Evolutionary conservation across 2,329 filamentous ascomycete species (phyloP).

Genomic region (Chrysoporthe puriensis): DNA sequence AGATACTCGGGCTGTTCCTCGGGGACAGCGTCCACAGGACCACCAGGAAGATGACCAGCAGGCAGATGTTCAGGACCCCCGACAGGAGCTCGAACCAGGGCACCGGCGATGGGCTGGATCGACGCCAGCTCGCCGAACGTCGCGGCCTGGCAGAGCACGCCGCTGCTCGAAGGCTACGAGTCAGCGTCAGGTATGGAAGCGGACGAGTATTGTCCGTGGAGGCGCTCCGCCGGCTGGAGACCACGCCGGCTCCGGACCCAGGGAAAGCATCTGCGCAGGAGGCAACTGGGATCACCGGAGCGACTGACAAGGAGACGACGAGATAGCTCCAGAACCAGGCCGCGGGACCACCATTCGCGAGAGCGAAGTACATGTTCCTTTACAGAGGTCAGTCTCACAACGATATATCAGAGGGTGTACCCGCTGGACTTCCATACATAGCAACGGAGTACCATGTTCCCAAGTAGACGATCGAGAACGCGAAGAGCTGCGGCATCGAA

Average conservation of each 20-base stretch:
- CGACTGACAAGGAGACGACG: constrained; percentile 31
- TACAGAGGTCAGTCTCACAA: too few relatives aligned
- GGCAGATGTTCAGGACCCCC: constrained; percentile 36
- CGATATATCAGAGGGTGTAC: neutral
- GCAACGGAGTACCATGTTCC: constrained; percentile 12
- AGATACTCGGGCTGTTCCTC: constrained; percentile 14
- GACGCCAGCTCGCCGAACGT: constrained; percentile 46
- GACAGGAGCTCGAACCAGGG: constrained; percentile 44
- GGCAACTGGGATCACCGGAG: neutral
- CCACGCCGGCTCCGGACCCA: too few relatives aligned
- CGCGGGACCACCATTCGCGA: constrained; percentile 40
- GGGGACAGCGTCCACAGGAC: constrained; percentile 26
- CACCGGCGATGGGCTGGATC: constrained; percentile 45
- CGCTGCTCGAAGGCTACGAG: constrained; percentile 17
- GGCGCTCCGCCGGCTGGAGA: too few relatives aligned
- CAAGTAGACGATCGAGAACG: constrained; percentile 21
- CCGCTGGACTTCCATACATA: neutral
- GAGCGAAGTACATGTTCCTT: constrained; percentile 31
- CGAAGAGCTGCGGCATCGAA: constrained; percentile 14
- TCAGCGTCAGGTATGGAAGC: neutral
- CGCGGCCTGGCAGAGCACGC: constrained; percentile 37
- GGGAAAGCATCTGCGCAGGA: neutral
- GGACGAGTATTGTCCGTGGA: too few relatives aligned
- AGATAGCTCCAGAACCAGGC: constrained; percentile 39
- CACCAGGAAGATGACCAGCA: constrained; percentile 22